phyloP scores from a whole-genome alignment of 2,329 filamentous ascomycete species.

The Rosellinia necatrix region DNA sequence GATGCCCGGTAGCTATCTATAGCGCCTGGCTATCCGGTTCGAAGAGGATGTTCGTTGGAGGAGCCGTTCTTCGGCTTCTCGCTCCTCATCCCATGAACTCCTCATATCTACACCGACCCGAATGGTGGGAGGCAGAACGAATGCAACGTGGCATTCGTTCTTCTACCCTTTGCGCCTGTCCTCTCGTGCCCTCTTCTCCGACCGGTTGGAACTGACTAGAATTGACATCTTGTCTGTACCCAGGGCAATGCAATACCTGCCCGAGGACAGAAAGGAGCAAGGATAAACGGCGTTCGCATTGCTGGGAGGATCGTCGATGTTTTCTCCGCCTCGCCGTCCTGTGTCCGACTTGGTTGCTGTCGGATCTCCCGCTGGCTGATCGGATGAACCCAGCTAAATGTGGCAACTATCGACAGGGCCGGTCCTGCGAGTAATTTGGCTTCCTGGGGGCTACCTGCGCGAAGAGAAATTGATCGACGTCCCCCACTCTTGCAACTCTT shows the following conservation, averaged over 20 bases:
- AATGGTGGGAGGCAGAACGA: too few relatives aligned
- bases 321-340: not conserved
- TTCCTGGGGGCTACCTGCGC: not conserved
- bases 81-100: too few relatives aligned
- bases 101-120: too few relatives aligned
- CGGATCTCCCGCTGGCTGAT: conserved; percentile 19
- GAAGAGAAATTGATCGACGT: conserved; percentile 18
- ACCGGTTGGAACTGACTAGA: too few relatives aligned
- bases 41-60: too few relatives aligned
- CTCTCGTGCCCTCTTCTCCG: not conserved
- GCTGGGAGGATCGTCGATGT: conserved; percentile 1
- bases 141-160: conserved; percentile 16
- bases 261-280: not conserved
- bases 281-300: not conserved
- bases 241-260: too few relatives aligned
- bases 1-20: too few relatives aligned
- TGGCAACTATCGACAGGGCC: conserved; percentile 23
- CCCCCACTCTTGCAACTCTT: not conserved
- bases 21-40: too few relatives aligned
- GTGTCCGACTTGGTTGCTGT: not conserved
- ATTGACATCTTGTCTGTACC: too few relatives aligned
- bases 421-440: conserved; percentile 18
- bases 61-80: too few relatives aligned
- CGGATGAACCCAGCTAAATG: conserved; percentile 22
- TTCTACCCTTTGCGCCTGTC: not conserved